Conservation (phyloP, 306 rosid genomes). For the Quercus engelmannii region DNA sequence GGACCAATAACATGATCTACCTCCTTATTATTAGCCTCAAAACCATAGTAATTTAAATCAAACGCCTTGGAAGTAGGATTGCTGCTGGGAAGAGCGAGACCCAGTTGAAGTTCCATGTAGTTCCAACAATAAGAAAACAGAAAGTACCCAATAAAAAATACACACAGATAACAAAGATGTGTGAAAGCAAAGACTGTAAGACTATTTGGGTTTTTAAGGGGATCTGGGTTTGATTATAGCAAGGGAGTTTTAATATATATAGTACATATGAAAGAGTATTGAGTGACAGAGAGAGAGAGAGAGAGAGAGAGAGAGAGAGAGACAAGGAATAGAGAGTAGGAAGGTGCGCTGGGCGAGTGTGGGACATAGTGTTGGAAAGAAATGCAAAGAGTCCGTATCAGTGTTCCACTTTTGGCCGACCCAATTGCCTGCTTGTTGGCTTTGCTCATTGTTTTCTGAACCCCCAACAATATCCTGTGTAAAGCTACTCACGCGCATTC, state of each 20-base stretch:
- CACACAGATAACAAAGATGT: background rate
- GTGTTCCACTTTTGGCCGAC: slow-evolving; percentile 52
- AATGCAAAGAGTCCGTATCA: slow-evolving; percentile 45
- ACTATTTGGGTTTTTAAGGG: background rate
- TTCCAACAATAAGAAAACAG: slow-evolving; percentile 14
- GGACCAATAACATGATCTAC: background rate
- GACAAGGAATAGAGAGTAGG: background rate
- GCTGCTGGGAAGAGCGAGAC: slow-evolving; percentile 51
- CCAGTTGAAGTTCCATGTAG: slow-evolving; percentile 74
- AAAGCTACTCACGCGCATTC: slow-evolving; percentile 1
- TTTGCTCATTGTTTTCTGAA: slow-evolving; percentile 15
- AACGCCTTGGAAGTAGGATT: slow-evolving; percentile 13
- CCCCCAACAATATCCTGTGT: slow-evolving; percentile 3
- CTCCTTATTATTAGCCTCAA: background rate
- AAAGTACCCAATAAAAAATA: background rate
- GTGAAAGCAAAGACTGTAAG: background rate
- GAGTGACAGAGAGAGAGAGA: background rate
- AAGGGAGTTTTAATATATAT: background rate
- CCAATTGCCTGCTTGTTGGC: slow-evolving; percentile 24
- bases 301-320: background rate
- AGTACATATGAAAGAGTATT: background rate
- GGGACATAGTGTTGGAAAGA: slow-evolving; percentile 57
- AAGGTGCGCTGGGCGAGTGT: slow-evolving; percentile 19
- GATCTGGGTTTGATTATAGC: background rate
- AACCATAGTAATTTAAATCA: slow-evolving; percentile 18